Percentiles rank a stretch among this genome's conserved stretches.
phyloP scores from a whole-genome alignment of 345 rosid species.

The Psidium guajava region DNA sequence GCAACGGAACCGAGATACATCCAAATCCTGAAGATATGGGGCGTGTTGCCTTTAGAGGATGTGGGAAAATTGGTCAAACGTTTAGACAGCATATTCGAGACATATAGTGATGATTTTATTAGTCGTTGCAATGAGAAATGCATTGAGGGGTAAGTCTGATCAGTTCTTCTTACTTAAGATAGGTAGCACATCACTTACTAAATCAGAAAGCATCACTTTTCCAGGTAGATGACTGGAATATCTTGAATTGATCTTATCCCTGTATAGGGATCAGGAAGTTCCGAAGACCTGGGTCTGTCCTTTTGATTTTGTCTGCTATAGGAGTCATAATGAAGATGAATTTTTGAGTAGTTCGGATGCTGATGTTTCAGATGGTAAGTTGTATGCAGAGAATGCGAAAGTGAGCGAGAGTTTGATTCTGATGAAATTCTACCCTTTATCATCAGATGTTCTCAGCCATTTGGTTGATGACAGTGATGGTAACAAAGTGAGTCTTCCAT shows the following conservation, averaged over 20 bases:
- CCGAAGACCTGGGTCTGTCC: conserved; percentile 26
- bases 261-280: conserved; percentile 29
- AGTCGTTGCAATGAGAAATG: conserved; percentile 29
- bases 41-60: conserved; percentile 30
- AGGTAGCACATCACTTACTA: neutral
- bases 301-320: conserved; percentile 11
- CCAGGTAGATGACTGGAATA: neutral
- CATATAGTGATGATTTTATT: conserved; percentile 24
- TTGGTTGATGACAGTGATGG: conserved; percentile 26
- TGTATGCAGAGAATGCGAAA: conserved; percentile 28
- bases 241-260: neutral
- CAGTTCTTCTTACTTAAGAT: neutral
- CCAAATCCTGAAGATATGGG: conserved; percentile 49
- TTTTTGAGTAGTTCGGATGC: neutral
- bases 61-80: conserved; percentile 22
- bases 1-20: conserved; percentile 11
- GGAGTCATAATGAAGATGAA: conserved; percentile 3
- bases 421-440: conserved; percentile 47
- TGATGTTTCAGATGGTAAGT: neutral
- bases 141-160: conserved; percentile 31
- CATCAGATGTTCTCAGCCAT: conserved; percentile 17
- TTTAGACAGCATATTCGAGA: conserved; percentile 24
- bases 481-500: conserved; percentile 29
- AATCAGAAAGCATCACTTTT: neutral
- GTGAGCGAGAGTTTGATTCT: conserved; percentile 37